Evolutionary conservation across 306 rosid genomes (phyloP), one percentile per base, ranked within the genome.

Genomic region (Prunus davidiana): DNA sequence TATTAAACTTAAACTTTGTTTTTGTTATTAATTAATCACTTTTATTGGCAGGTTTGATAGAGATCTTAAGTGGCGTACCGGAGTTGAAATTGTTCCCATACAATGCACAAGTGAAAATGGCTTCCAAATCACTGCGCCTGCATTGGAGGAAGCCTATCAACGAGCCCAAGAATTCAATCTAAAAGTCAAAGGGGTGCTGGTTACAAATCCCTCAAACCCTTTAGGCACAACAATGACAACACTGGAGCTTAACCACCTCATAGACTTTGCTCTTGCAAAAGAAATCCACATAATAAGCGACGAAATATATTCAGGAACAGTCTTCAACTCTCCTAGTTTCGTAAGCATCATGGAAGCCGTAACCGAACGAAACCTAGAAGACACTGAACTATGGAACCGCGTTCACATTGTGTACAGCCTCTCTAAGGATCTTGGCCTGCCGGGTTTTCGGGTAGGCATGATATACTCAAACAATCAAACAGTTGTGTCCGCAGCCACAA

Each of bases 151-250:
- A 12, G 97, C 98, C 27, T 90, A 84, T 38, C 13, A 72, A 58
- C 58, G 69, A 64, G 98, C 96, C 28, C 73, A 79, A 50, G 64
- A 71, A 1, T 77, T 58, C 3, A 86, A 87, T 14, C 81, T 94
- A 20, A 85, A 77, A 4, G 92, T 94, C 3, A 94, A 89, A 83
- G 98, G 96, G 7, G 88, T 94, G 3, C 7, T 94, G 66, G 63
- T 90, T 8, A 94, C 98, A 0, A 94, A 92, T 82, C 98, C 92
- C 50, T 92, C 98, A 0, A 94, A 94, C 70, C 97, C 98, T 22
- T 60, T 94, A 5, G 98, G 98, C 81, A 88, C 84, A n/a, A 86
- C 91, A 60, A 50, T 90, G 86, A 85, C 76, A 27, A 76, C 22
- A 38, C 66, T 72, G 0, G 98, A 94, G 65, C 86, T 94, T 1